Evolutionary conservation across 345 rosid genomes (phyloP).

Genomic region (Passiflora organensis): DNA sequence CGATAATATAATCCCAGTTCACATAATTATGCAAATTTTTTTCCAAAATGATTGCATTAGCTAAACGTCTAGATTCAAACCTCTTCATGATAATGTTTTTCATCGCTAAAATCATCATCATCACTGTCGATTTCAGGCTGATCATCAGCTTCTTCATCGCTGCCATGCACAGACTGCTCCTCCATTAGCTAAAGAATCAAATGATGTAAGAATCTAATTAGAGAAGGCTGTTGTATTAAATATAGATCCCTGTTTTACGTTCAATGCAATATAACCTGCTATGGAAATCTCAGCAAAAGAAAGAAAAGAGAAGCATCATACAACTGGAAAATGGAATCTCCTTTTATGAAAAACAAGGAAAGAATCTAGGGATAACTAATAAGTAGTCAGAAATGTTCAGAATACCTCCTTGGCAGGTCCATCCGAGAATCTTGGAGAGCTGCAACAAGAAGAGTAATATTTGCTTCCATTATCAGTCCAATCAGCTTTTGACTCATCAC

Average conservation of each 20-base stretch:
- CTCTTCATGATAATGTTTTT: conserved; percentile 63
- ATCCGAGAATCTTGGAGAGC: conserved; percentile 88
- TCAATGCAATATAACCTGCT: too few relatives aligned
- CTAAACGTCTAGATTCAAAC: conserved; percentile 22
- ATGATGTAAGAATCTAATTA: neutral
- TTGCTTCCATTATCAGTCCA: conserved; percentile 73
- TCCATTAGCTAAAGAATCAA: conserved; percentile 61
- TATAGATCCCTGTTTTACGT: too few relatives aligned
- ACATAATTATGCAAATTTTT: neutral
- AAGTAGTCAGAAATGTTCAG: too few relatives aligned
- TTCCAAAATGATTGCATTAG: neutral
- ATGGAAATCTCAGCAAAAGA: neutral
- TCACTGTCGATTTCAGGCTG: conserved; percentile 76
- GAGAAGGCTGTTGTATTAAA: too few relatives aligned
- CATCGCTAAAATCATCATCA: conserved; percentile 81
- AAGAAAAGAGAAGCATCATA: too few relatives aligned
- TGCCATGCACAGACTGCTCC: conserved; percentile 84
- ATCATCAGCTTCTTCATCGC: conserved; percentile 95
- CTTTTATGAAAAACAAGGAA: too few relatives aligned
- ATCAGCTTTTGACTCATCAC: conserved; percentile 79
- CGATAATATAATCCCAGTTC: neutral
- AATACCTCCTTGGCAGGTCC: conserved; percentile 88
- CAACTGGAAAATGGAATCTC: neutral
- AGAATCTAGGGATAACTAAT: too few relatives aligned
- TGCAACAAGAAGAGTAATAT: conserved; percentile 87